A percentile compares a stretch with the other conserved stretches of the same genome.
Evolutionary conservation across 129 eudicot species (phyloP).

Genomic region (sunflower (Helianthus annuus)): DNA sequence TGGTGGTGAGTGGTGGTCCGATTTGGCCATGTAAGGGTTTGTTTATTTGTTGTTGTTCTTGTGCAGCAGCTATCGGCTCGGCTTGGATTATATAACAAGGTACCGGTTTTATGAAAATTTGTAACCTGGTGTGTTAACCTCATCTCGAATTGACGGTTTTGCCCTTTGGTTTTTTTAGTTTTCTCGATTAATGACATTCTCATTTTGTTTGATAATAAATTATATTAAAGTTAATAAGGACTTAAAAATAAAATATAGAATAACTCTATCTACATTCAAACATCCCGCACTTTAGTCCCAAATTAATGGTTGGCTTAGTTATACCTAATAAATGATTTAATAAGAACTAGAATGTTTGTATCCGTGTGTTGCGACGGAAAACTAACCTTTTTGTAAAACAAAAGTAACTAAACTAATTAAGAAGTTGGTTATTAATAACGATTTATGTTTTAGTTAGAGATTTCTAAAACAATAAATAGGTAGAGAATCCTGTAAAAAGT

Average conservation of each 20-base stretch:
- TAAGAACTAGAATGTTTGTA: neutral
- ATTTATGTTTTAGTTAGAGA: too few relatives aligned
- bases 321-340: neutral
- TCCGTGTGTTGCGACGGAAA: too few relatives aligned
- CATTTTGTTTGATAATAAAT: neutral
- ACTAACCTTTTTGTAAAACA: too few relatives aligned
- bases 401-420: too few relatives aligned
- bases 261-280: neutral
- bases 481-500: too few relatives aligned
- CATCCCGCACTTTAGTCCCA: neutral
- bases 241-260: too few relatives aligned
- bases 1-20: conserved; percentile 20
- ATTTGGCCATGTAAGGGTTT: conserved; percentile 35
- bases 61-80: conserved; percentile 32
- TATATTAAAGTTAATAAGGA: too few relatives aligned
- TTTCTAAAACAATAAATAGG: too few relatives aligned
- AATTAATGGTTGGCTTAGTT: neutral
- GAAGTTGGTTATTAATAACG: too few relatives aligned
- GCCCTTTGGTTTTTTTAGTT: conserved; percentile 7
- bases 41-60: conserved; percentile 6
- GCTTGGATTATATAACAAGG: conserved; percentile 34
- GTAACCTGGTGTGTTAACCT: conserved; percentile 22
- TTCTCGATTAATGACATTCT: neutral
- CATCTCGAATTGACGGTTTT: conserved; percentile 1
- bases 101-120: conserved; percentile 32